A percentile compares a stretch with the other conserved stretches of the same genome.
phyloP scores from a whole-genome alignment of 495 filamentous ascomycete species.

The Penicillium desertorum region DNA sequence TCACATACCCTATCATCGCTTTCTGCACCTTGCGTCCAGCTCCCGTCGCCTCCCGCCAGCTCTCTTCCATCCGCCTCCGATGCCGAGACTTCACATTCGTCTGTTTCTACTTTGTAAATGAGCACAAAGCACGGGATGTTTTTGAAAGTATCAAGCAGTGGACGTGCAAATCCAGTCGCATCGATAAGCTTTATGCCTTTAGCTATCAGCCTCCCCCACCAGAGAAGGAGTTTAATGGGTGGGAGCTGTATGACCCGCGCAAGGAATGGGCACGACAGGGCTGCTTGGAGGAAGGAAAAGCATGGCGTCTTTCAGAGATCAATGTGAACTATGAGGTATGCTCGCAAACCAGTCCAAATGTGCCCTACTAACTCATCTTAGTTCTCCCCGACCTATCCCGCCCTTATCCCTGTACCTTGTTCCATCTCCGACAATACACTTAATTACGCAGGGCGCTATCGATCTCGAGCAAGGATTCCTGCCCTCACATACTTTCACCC shows the following conservation, averaged over 20 bases:
- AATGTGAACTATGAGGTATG: slow-evolving; percentile 76
- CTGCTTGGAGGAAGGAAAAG: slow-evolving; percentile 70
- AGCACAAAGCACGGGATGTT: slow-evolving; percentile 76
- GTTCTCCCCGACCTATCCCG: slow-evolving; percentile 96
- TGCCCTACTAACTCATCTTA: slow-evolving; percentile 34
- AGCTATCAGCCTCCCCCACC: slow-evolving; percentile 69
- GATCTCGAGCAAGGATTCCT: slow-evolving; percentile 84
- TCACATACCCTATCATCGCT: slow-evolving; percentile 88
- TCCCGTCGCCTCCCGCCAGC: slow-evolving; percentile 66
- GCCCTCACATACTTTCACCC: slow-evolving; percentile 90
- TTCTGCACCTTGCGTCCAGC: slow-evolving; percentile 70
- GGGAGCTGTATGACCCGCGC: slow-evolving; percentile 82
- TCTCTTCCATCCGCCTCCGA: slow-evolving; percentile 81
- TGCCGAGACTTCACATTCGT: slow-evolving; percentile 92
- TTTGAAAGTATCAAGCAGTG: slow-evolving; percentile 82
- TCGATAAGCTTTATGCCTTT: slow-evolving; percentile 94
- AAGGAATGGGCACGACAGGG: slow-evolving; percentile 81
- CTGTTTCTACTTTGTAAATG: slow-evolving; percentile 80
- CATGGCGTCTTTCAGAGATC: slow-evolving; percentile 89
- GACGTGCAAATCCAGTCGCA: slow-evolving; percentile 77
- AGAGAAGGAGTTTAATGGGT: slow-evolving; percentile 77
- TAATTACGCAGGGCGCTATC: slow-evolving; percentile 87
- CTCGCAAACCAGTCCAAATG: slow-evolving; percentile 1
- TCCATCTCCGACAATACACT: slow-evolving; percentile 94
- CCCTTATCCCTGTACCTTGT: slow-evolving; percentile 76